These are phyloP conservation scores for Debaryomyces prosopidis DNA, from an alignment of 805 yeast species.

Conservation along the genomic window DNA sequence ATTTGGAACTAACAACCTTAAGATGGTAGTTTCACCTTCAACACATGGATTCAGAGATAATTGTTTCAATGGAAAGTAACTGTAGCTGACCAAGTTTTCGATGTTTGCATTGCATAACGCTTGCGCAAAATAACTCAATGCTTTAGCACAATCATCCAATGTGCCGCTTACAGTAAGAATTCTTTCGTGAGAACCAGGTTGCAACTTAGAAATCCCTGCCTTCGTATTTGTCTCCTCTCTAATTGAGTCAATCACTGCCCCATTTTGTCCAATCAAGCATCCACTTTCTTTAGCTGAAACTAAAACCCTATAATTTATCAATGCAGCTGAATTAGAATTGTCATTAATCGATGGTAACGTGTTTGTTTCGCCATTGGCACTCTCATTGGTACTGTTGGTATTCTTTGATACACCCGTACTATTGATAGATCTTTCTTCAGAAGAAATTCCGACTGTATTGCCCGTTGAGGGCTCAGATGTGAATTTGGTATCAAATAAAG, in stretches of 20 bases:
- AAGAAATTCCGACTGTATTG: constrained; percentile 4
- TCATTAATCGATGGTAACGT: constrained; percentile 28
- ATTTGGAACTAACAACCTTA: constrained; percentile 78
- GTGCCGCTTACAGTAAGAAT: constrained; percentile 78
- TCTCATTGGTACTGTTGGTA: background rate
- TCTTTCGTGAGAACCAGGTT: constrained; percentile 79
- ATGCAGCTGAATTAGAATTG: constrained; percentile 27
- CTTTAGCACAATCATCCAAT: constrained; percentile 65
- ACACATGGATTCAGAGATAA: constrained; percentile 52
- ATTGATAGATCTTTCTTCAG: background rate
- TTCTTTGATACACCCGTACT: background rate
- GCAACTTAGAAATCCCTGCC: constrained; percentile 83
- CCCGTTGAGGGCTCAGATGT: constrained; percentile 15
- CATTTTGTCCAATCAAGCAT: constrained; percentile 83
- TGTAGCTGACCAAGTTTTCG: constrained; percentile 39
- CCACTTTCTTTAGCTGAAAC: constrained; percentile 89
- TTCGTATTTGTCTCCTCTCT: constrained; percentile 75
- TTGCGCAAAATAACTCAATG: constrained; percentile 68
- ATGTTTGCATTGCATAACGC: constrained; percentile 51
- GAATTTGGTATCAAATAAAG: constrained; percentile 35
- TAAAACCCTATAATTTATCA: constrained; percentile 52
- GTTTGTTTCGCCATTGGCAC: background rate
- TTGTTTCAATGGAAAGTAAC: constrained; percentile 60
- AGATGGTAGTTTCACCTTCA: constrained; percentile 51
- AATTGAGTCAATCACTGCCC: constrained; percentile 72